Evolutionary conservation across 2,329 filamentous ascomycete species (phyloP).

Genomic region (Dactylellina haptotyla): DNA sequence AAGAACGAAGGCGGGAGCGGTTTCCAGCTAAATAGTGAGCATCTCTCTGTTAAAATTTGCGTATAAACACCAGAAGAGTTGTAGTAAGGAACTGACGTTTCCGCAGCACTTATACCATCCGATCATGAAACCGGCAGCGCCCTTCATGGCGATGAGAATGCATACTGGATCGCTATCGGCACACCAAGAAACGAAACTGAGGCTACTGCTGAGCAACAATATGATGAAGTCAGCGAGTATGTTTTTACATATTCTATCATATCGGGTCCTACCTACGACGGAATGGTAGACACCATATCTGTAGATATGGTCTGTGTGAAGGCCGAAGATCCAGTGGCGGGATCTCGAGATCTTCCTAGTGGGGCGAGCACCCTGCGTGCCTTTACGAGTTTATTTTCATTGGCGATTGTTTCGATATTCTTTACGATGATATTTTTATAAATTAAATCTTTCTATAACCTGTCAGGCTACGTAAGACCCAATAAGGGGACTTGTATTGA

Average conservation of each 20-base stretch:
- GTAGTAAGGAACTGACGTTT: background rate
- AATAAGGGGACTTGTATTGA: no score
- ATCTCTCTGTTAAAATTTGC: background rate
- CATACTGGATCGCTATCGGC: constrained; percentile 11
- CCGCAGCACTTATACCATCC: constrained; percentile 22
- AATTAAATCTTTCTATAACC: no score
- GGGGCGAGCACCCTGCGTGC: background rate
- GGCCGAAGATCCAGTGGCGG: constrained; percentile 5
- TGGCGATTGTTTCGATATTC: constrained; percentile 9
- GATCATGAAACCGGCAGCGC: constrained; percentile 4
- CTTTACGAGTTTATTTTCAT: background rate
- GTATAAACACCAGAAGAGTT: background rate
- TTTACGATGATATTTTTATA: background rate
- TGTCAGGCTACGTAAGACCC: no score
- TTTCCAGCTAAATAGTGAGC: constrained; percentile 11
- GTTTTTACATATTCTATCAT: constrained; percentile 29
- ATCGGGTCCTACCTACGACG: constrained; percentile 18
- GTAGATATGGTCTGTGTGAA: constrained; percentile 40
- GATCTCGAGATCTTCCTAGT: constrained; percentile 20
- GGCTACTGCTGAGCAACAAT: constrained; percentile 24
- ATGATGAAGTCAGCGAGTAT: constrained; percentile 33
- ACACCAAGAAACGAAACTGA: constrained; percentile 17
- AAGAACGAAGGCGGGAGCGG: constrained; percentile 7
- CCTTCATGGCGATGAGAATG: constrained; percentile 18
- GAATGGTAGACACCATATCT: background rate